Evolutionary conservation across 2,329 filamentous ascomycete species (phyloP).

Genomic region (Sclerotinia minor): DNA sequence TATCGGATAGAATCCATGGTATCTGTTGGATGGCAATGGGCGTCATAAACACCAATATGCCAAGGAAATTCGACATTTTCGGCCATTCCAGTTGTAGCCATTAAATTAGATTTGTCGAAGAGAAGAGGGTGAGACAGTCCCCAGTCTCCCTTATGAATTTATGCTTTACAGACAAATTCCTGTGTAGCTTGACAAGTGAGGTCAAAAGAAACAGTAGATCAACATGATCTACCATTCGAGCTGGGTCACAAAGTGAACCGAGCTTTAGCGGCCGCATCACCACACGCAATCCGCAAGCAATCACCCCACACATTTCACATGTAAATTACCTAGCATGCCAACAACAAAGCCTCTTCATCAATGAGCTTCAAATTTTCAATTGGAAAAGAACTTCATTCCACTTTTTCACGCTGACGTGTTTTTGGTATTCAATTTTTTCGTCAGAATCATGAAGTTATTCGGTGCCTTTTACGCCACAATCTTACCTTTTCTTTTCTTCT

Average conservation of each 20-base stretch:
- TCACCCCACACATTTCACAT: constrained; percentile 20
- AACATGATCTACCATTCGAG: background rate
- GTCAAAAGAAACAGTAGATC: constrained; percentile 10
- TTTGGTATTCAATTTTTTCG: background rate
- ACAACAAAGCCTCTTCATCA: constrained; percentile 11
- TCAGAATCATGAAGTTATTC: constrained; percentile 51
- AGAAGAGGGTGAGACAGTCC: background rate
- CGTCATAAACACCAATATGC: constrained; percentile 71
- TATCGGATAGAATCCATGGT: constrained; percentile 61
- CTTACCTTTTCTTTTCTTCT: constrained; percentile 61
- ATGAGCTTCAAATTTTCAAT: background rate
- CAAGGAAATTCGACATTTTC: constrained; percentile 56
- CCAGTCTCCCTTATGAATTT: background rate
- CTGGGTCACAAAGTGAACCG: background rate
- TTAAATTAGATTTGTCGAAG: background rate
- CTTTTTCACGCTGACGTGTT: background rate
- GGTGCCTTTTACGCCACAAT: constrained; percentile 57
- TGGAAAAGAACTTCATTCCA: background rate
- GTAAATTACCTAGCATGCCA: background rate
- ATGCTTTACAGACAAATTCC: background rate
- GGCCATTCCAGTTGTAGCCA: background rate
- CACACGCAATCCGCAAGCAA: background rate
- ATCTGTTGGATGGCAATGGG: constrained; percentile 83
- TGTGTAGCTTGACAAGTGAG: background rate
- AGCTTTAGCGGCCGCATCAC: constrained; percentile 14